A percentile compares a stretch with the other conserved stretches of the same genome.
phyloP scores from a whole-genome alignment of 169 alveolate genomes.

The Eimeria sp. region DNA sequence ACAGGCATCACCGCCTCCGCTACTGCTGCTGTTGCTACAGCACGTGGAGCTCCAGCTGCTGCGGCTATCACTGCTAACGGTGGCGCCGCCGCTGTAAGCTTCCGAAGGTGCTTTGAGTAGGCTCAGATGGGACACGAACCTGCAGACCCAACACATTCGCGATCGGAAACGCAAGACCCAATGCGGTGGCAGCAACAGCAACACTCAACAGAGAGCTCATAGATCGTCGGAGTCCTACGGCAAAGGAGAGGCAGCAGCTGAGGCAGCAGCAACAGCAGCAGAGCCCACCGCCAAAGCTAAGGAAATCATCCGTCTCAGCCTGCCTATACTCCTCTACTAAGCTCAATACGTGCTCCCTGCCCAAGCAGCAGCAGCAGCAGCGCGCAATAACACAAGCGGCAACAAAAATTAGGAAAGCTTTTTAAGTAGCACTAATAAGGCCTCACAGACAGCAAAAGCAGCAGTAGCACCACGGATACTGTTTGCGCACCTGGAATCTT shows the following conservation, averaged over 20 bases:
- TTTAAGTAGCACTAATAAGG: background rate
- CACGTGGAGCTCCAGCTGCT: background rate
- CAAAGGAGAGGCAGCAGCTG: background rate
- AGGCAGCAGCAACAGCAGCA: background rate
- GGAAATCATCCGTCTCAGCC: slow-evolving; percentile 98
- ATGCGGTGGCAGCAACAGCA: background rate
- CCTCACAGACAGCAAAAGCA: background rate
- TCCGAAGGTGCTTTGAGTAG: background rate
- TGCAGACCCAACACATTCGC: background rate
- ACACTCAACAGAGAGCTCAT: background rate
- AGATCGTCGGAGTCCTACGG: background rate
- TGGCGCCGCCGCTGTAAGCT: background rate
- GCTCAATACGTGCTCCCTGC: slow-evolving; percentile 95
- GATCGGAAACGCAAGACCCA: background rate
- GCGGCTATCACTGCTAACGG: background rate
- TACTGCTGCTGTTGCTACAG: background rate
- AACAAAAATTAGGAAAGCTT: background rate
- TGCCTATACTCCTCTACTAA: slow-evolving; percentile 98
- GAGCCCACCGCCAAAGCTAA: slow-evolving; percentile 87
- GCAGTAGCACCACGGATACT: background rate
- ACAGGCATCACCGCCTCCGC: background rate
- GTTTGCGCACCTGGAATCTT: slow-evolving; percentile 89
- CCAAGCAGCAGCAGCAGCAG: background rate
- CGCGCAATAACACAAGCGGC: background rate
- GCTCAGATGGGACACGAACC: slow-evolving; percentile 50